Percentiles rank a stretch among this genome's conserved stretches.
Conservation (phyloP, 2,329 filamentous ascomycete species). For the Ophiocordyceps camponoti-saundersi region DNA sequence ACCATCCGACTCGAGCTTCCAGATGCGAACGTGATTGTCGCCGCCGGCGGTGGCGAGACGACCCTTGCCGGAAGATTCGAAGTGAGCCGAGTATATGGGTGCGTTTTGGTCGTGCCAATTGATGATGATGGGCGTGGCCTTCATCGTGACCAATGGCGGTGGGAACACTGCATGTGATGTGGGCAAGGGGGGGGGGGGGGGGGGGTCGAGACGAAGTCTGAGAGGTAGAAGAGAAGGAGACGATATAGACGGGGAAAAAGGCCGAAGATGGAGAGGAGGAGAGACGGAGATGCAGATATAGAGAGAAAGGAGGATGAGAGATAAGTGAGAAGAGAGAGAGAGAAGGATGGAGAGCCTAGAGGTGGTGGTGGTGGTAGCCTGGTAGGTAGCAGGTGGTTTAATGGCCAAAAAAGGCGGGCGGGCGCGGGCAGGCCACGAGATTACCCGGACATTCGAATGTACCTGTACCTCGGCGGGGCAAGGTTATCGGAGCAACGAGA, state of each 20-base stretch:
- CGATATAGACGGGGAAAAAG: background rate
- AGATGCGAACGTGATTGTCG: conserved; percentile 91
- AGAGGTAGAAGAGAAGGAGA: background rate
- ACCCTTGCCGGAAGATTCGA: conserved; percentile 82
- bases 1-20: conserved; percentile 73
- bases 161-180: conserved; percentile 5
- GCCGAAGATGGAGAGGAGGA: background rate
- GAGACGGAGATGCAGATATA: too few species aligned
- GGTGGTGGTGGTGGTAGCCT: background rate
- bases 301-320: too few species aligned
- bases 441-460: background rate
- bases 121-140: conserved; percentile 88
- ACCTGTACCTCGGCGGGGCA: background rate
- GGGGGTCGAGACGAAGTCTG: background rate
- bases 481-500: background rate
- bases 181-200: background rate
- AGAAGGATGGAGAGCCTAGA: background rate
- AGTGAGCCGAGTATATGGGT: conserved; percentile 94
- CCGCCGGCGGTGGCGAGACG: conserved; percentile 86
- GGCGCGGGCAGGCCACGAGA: background rate
- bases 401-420: background rate
- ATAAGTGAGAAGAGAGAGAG: too few species aligned
- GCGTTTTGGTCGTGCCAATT: conserved; percentile 98
- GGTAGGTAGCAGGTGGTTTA: background rate
- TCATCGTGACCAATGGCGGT: conserved; percentile 46